A percentile compares a stretch with the other conserved stretches of the same genome.
Evolutionary conservation across 257 asterid genomes (phyloP).

Genomic region (Plantago ovata): DNA sequence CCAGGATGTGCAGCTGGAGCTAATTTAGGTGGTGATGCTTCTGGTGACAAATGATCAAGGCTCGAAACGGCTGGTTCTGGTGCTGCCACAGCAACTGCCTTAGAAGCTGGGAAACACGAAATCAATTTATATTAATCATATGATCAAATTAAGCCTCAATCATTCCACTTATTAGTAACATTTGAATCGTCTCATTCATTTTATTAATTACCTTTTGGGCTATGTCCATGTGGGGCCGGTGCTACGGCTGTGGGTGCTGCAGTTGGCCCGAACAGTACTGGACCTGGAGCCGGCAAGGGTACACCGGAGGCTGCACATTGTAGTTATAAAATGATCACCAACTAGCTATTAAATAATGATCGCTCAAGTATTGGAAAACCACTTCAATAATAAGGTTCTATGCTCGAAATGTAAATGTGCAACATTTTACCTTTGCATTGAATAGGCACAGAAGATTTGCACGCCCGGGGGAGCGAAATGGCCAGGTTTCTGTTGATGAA

Average conservation of each 20-base stretch:
- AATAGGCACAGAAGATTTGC: conserved; percentile 49
- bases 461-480: conserved; percentile 47
- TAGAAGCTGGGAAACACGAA: conserved; percentile 31
- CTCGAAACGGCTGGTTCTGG: conserved; percentile 31
- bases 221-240: conserved; percentile 7
- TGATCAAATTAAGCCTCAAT: neutral
- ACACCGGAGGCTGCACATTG: conserved; percentile 58
- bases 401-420: neutral
- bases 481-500: conserved; percentile 41
- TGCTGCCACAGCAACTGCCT: conserved; percentile 31
- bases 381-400: too few species aligned
- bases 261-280: conserved; percentile 45
- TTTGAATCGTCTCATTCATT: neutral
- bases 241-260: conserved; percentile 31
- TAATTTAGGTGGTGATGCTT: conserved; percentile 31
- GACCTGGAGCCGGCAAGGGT: conserved; percentile 76
- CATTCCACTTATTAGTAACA: neutral
- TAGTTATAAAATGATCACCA: conserved; percentile 7
- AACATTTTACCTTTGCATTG: conserved; percentile 48
- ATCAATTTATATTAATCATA: neutral
- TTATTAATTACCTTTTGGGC: conserved; percentile 8
- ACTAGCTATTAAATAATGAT: too few species aligned
- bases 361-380: too few species aligned
- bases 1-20: conserved; percentile 50
- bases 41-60: conserved; percentile 26